These are phyloP conservation scores for Arachnopeziza araneosa DNA, from an alignment of 2,329 filamentous ascomycete genomes.

Conservation along the genomic window DNA sequence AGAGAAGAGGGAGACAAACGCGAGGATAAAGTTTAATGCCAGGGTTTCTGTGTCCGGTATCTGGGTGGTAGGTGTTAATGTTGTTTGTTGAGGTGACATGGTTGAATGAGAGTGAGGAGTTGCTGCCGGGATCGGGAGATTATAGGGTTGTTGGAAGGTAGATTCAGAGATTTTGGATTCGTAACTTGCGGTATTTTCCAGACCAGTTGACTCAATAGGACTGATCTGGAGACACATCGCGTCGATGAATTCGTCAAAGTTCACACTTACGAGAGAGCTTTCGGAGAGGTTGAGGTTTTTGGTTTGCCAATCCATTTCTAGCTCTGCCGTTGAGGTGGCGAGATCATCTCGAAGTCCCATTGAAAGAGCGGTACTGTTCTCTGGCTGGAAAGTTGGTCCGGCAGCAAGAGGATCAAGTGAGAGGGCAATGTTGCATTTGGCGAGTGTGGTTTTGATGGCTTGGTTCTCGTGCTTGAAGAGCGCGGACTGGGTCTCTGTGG, in stretches of 20 bases:
- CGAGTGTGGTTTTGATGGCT: constrained; percentile 15
- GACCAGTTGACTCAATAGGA: constrained; percentile 1
- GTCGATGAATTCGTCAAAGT: constrained; percentile 17
- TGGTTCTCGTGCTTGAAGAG: constrained; percentile 20
- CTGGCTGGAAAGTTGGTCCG: neutral
- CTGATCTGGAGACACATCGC: constrained; percentile 17
- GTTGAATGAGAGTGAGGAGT: neutral
- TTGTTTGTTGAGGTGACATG: neutral
- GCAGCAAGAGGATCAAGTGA: neutral
- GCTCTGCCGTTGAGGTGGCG: neutral
- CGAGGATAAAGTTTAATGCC: constrained; percentile 29
- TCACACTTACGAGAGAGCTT: constrained; percentile 13
- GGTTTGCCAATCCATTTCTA: neutral
- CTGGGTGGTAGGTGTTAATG: neutral
- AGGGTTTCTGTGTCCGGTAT: constrained; percentile 12
- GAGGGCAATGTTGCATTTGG: constrained; percentile 10
- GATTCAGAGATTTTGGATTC: neutral
- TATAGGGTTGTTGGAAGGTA: neutral
- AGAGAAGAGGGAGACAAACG: constrained; percentile 14
- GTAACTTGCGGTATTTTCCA: neutral
- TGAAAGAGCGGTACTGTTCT: neutral
- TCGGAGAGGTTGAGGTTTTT: neutral
- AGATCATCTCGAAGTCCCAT: neutral
- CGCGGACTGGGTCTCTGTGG: neutral
- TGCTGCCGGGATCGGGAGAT: neutral